Base-by-base conservation (phyloP, 164 flowering plant species). In the Aristolochia fimbriata region DNA sequence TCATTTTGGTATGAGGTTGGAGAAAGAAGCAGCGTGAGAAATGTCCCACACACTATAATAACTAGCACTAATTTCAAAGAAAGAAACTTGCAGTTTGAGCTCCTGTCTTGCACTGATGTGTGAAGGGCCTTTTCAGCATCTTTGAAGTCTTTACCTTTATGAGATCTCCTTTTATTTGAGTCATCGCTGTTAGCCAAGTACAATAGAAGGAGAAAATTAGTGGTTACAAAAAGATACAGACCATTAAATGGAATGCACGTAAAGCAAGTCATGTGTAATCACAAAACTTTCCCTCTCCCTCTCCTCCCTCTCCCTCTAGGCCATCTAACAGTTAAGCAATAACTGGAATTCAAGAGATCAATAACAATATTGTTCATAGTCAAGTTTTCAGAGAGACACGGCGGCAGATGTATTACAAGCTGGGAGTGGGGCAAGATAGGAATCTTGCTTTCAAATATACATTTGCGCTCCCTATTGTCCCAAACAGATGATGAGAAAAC, bases 21-120 rank as follows among this genome's bases (percentile, higher is more conserved):
- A 63, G 83, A 79, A 64, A 67, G 74, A 54, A 82, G 72, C 41
- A 88, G 59, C 4, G 84, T 81, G 7, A 80, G 49, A 55, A 85
- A 68, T 17, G 89, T 71, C 50, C 82, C 88, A 56, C 77, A 70
- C 19, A 76, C 27, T 31, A 87, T 76, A 53, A 84, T 55, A 46
- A 75, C 64, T 47, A 85, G 67, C 50, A 85, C 74, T 55, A 83
- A 63, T 59, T 87, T 85, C 65, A 83, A 70, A 10, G 77, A 55
- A 51, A 74, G 51, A 54, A 70, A 55, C 66, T 72, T 88, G 83
- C 80, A 83, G 69, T 62, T 81, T 11, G 75, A 63, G 51, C 69
- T 69, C 65, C 74, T 80, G 24, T 83, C 84, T 58, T 74, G 81
- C 50, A 65, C 57, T 30, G 80, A 69, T 70, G 57, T 45, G 50